A percentile compares a stretch with the other conserved stretches of the same genome.
These are phyloP conservation scores for Colletotrichum trifolii DNA, from an alignment of 2,329 filamentous ascomycete genomes.

Conservation along the genomic window DNA sequence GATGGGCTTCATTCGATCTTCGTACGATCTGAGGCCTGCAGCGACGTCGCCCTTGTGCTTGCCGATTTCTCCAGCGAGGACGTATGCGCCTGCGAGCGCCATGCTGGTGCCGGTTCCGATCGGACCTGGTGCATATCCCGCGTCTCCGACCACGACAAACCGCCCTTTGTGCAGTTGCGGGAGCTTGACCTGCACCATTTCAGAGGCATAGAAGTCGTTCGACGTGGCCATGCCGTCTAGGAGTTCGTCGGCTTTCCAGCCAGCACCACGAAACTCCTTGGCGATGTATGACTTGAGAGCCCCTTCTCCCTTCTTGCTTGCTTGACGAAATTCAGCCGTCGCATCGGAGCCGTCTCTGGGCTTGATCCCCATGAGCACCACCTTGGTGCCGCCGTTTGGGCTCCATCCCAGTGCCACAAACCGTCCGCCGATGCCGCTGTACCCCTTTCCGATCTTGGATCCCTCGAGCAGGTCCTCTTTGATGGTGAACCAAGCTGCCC, in stretches of 20 bases:
- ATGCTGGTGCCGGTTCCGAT: conserved; percentile 64
- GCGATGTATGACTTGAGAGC: conserved; percentile 51
- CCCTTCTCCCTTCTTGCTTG: conserved; percentile 44
- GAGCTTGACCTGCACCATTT: conserved; percentile 57
- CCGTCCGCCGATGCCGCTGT: conserved; percentile 53
- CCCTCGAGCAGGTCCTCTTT: conserved; percentile 40
- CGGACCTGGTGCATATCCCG: conserved; percentile 58
- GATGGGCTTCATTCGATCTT: no score
- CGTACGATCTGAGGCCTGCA: no score
- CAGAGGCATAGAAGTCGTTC: conserved; percentile 59
- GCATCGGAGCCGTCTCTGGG: conserved; percentile 41
- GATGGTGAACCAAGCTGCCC: conserved; percentile 43
- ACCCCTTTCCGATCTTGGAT: conserved; percentile 48
- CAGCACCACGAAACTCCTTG: conserved; percentile 53
- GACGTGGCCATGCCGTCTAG: conserved; percentile 53
- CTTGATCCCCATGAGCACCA: conserved; percentile 52
- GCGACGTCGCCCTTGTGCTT: conserved; percentile 33
- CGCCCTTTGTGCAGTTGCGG: conserved; percentile 54
- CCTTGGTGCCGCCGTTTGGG: conserved; percentile 37
- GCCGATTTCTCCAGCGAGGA: conserved; percentile 65
- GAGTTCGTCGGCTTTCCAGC: conserved; percentile 57
- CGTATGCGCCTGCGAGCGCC: conserved; percentile 62
- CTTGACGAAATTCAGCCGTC: conserved; percentile 43
- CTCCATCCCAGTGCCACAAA: conserved; percentile 43
- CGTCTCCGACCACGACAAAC: conserved; percentile 65